A percentile compares a stretch with the other conserved stretches of the same genome.
Evolutionary conservation across 148 eudicot genomes (phyloP).

Genomic region (Pouteria glomerata): DNA sequence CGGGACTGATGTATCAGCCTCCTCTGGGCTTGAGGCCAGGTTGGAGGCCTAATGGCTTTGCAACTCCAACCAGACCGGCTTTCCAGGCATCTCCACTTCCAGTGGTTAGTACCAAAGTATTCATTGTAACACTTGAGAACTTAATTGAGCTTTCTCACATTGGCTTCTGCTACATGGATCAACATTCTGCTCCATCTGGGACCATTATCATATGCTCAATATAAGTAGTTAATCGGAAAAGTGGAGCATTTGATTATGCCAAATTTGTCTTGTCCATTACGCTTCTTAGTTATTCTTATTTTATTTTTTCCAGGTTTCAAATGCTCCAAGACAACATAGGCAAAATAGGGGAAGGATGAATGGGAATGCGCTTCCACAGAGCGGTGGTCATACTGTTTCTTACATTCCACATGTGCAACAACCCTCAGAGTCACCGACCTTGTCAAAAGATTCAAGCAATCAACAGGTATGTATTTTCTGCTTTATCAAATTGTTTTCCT

Average conservation of each 20-base stretch:
- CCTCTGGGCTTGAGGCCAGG: slow-evolving; percentile 52
- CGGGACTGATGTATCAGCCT: slow-evolving; percentile 57
- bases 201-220: neutral
- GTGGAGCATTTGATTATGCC: neutral
- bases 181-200: neutral
- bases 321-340: slow-evolving; percentile 36
- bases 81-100: slow-evolving; percentile 39
- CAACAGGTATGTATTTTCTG: slow-evolving; percentile 41
- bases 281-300: no score
- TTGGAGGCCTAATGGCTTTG: slow-evolving; percentile 52
- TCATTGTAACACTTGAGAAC: neutral
- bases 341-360: slow-evolving; percentile 44
- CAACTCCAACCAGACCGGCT: slow-evolving; percentile 32
- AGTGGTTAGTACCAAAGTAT: slow-evolving; percentile 31
- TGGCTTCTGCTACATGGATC: neutral
- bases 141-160: neutral
- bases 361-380: slow-evolving; percentile 28
- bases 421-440: slow-evolving; percentile 16
- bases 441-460: slow-evolving; percentile 36
- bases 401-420: slow-evolving; percentile 19
- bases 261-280: neutral
- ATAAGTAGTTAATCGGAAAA: neutral
- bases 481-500: neutral
- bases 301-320: slow-evolving; percentile 34
- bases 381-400: slow-evolving; percentile 22